Percentiles rank a stretch among this genome's conserved stretches.
These are phyloP conservation scores for Suhomyces emberorum DNA, from an alignment of 805 yeast genomes.

Conservation along the genomic window DNA sequence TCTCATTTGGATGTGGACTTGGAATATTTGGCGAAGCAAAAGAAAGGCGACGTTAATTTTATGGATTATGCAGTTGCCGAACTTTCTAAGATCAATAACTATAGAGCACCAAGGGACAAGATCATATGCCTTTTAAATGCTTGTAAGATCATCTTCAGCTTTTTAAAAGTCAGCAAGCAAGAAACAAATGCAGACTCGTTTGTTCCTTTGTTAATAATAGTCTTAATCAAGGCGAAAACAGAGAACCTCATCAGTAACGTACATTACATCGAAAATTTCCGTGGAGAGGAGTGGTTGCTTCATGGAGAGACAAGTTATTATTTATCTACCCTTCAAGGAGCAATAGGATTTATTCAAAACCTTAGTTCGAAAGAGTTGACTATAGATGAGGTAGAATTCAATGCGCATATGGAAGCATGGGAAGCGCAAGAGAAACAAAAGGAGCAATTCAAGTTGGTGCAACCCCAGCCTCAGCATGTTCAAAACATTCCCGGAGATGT, in stretches of 20 bases:
- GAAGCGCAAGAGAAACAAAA: constrained; percentile 32
- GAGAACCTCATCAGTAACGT: constrained; percentile 70
- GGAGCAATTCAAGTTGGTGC: constrained; percentile 4
- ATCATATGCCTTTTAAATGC: constrained; percentile 86
- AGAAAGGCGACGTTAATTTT: constrained; percentile 35
- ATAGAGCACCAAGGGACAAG: constrained; percentile 92
- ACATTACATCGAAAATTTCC: constrained; percentile 78
- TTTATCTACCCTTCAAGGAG: constrained; percentile 85
- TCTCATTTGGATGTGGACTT: constrained; percentile 72
- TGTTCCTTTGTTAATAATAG: constrained; percentile 82
- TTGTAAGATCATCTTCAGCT: constrained; percentile 88
- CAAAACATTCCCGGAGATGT: not conserved
- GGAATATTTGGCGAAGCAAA: constrained; percentile 34
- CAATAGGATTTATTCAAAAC: constrained; percentile 72
- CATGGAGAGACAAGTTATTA: constrained; percentile 90
- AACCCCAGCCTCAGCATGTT: constrained; percentile 20
- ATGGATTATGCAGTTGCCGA: constrained; percentile 66
- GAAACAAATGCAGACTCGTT: constrained; percentile 90
- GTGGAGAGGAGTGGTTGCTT: constrained; percentile 67
- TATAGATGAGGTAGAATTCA: constrained; percentile 56
- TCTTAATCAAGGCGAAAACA: constrained; percentile 68
- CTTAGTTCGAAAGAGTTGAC: constrained; percentile 58
- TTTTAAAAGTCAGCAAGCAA: constrained; percentile 65
- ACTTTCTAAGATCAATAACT: constrained; percentile 71
- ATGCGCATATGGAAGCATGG: constrained; percentile 52